Base-by-base conservation (phyloP, 78 protist species). In the Dictyostelium citrinum region DNA sequence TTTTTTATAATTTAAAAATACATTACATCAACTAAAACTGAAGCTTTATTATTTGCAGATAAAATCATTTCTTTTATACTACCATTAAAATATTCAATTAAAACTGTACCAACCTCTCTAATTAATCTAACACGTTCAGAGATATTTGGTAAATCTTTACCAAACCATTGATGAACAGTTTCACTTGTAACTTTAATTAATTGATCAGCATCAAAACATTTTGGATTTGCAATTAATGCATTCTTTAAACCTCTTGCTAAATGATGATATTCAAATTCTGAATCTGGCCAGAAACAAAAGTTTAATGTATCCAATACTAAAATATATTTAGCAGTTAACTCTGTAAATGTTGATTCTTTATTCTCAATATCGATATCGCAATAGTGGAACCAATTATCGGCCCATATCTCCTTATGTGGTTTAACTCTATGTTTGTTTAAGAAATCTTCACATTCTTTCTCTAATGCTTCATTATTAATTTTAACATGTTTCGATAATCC, bases 241-340 rank as follows among this genome's bases (percentile, higher is more conserved):
- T 60, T 29, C 45, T 82, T 91, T 49, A 84, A 58, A 39, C 90
- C 88, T 35, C 49, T 46, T 17, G 72, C 91, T 22, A 91, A 60
- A 70, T 78, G 90, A 14, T 78, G 91, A 33, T 91, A 81, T 60
- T 82, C 95, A 27, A 81, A 61, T 71, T 45, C 95, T 33, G 33
- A 72, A 20, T 75, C 94, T 29, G 92, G 91, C 98, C 97, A 98
- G 71, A 98, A 98, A 27, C 96, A 97, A 74, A 96, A 97, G 35
- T 98, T 98, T 31, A 98, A 84, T 24, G 93, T 11, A 51, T 96
- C 98, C 27, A 98, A 43, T 12, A 98, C 97, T 24, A 98, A 95
- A n/a, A 97, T 86, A 84, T 77, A 85, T 43, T 88, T 76, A 5
- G 93, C 93, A 43, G 93, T 88, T 29, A 55, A 58, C 2, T 80